Evolutionary conservation across 1,284 basidiomycete species (phyloP).

Genomic region (Xerocomus nothofagi): DNA sequence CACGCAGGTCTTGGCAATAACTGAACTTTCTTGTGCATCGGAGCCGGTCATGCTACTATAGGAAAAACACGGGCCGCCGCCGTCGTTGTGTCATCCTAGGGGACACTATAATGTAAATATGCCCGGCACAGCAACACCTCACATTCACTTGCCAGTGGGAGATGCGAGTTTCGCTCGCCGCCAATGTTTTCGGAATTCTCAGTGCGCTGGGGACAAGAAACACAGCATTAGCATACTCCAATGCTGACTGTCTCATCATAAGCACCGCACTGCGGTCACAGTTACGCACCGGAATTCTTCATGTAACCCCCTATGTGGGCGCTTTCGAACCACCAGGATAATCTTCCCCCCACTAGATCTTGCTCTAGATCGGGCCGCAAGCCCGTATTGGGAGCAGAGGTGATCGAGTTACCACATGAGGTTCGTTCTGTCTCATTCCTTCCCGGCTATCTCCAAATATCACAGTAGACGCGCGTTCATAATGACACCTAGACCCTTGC

Average conservation of each 20-base stretch:
- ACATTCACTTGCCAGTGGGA: conserved; percentile 1
- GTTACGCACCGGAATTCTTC: conserved; percentile 4
- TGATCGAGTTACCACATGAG: neutral
- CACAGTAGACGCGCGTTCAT: neutral
- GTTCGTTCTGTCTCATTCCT: neutral
- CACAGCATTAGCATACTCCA: conserved; percentile 8
- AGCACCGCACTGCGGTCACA: conserved; percentile 3
- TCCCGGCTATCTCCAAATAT: conserved; percentile 2
- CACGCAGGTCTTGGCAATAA: conserved; percentile 3
- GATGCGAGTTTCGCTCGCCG: conserved; percentile 8
- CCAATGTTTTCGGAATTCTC: conserved; percentile 8
- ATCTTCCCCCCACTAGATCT: conserved; percentile 1
- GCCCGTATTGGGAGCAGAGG: neutral
- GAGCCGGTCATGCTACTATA: neutral
- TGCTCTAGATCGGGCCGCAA: conserved; percentile 4
- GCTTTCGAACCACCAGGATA: neutral
- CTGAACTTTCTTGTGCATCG: conserved; percentile 11
- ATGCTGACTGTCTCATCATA: neutral
- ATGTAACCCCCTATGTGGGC: neutral
- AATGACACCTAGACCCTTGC: neutral
- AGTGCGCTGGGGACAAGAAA: neutral
- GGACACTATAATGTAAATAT: neutral
- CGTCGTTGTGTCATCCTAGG: too few species aligned
- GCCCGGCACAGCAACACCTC: neutral
- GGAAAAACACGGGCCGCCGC: neutral